These are phyloP conservation scores for Cytospora schulzeri DNA, from an alignment of 2,329 filamentous ascomycete species.

Conservation along the genomic window DNA sequence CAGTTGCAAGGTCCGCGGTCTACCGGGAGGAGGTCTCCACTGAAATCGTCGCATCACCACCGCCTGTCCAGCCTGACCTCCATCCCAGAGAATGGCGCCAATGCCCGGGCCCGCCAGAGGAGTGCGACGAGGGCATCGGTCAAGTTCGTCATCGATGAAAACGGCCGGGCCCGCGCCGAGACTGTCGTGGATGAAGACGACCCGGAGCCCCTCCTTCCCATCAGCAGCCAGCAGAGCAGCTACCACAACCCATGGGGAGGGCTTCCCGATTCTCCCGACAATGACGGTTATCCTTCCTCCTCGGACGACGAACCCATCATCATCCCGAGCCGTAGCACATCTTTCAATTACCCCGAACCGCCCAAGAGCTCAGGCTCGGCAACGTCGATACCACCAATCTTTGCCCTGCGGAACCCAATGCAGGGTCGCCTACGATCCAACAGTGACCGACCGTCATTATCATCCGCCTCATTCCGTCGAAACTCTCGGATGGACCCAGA, in stretches of 20 bases:
- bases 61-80: constrained; percentile 56
- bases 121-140: constrained; percentile 49
- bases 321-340: constrained; percentile 62
- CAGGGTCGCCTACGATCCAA: constrained; percentile 18
- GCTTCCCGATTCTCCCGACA: constrained; percentile 17
- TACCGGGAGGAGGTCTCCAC: constrained; percentile 53
- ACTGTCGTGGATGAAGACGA: constrained; percentile 46
- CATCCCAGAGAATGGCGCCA: constrained; percentile 54
- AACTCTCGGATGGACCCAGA: neutral
- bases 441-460: constrained; percentile 16
- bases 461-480: constrained; percentile 4
- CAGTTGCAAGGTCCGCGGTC: constrained; percentile 39
- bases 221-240: constrained; percentile 27
- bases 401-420: constrained; percentile 35
- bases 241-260: constrained; percentile 14
- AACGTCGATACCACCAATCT: constrained; percentile 19
- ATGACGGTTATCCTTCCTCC: constrained; percentile 54
- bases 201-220: constrained; percentile 42
- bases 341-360: constrained; percentile 60
- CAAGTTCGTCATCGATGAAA: constrained; percentile 65
- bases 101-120: constrained; percentile 47
- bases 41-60: constrained; percentile 49
- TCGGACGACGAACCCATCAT: constrained; percentile 67
- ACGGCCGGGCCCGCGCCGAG: constrained; percentile 60
- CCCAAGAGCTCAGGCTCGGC: constrained; percentile 26